These are phyloP conservation scores for Ailanthus altissimus DNA, from an alignment of 345 rosid species.

Conservation along the genomic window DNA sequence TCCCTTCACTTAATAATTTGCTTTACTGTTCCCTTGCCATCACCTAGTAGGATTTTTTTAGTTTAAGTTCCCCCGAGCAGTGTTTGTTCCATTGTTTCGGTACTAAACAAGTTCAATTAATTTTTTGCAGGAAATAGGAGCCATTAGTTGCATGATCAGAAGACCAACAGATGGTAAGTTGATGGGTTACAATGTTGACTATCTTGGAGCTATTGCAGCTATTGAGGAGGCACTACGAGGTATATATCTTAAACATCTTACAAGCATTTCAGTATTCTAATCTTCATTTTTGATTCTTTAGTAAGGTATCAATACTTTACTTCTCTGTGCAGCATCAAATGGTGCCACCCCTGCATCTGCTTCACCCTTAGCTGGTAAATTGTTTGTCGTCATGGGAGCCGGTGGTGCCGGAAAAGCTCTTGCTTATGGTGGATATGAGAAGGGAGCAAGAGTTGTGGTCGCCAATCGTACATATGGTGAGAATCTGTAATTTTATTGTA, in stretches of 20 bases:
- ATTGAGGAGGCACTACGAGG: constrained; percentile 64
- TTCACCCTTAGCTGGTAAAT: constrained; percentile 63
- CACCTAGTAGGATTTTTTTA: no score
- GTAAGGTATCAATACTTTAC: background rate
- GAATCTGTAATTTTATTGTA: constrained; percentile 3
- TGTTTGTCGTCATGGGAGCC: constrained; percentile 65
- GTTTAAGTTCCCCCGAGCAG: background rate
- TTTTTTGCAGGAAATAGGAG: constrained; percentile 51
- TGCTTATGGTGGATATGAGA: constrained; percentile 60
- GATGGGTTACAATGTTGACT: constrained; percentile 58
- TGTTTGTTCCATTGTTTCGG: background rate
- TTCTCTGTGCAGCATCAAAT: constrained; percentile 37
- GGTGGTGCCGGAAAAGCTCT: constrained; percentile 75
- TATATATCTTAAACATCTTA: constrained; percentile 23
- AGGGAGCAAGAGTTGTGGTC: constrained; percentile 63
- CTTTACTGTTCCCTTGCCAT: no score
- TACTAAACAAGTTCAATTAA: background rate
- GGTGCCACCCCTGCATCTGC: constrained; percentile 29
- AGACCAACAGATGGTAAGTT: constrained; percentile 52
- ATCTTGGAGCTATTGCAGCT: constrained; percentile 61
- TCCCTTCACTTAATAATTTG: background rate
- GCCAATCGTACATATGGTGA: constrained; percentile 59
- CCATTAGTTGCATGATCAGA: constrained; percentile 59
- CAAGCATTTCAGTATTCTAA: background rate
- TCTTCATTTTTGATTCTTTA: no score